A percentile compares a stretch with the other conserved stretches of the same genome.
Evolutionary conservation across 345 rosid genomes (phyloP).

Genomic region (Cardamine occulta): DNA sequence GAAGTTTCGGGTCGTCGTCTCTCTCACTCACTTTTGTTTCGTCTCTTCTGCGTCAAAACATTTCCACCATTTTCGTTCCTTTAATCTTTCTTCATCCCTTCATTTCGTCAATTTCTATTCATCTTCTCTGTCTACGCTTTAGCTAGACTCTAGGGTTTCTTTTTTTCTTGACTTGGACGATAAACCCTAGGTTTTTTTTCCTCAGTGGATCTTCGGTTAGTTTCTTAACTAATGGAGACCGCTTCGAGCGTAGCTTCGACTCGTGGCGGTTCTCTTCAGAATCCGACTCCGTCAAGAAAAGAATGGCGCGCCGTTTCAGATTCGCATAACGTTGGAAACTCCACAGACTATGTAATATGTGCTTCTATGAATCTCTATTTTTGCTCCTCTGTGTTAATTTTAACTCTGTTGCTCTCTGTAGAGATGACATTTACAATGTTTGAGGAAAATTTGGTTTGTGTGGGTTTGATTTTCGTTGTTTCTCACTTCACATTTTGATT

Average conservation of each 20-base stretch:
- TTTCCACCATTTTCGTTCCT: conserved; percentile 35
- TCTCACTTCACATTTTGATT: neutral
- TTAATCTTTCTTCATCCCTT: neutral
- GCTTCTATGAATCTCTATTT: neutral
- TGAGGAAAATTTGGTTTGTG: neutral
- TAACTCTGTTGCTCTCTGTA: neutral
- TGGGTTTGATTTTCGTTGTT: neutral
- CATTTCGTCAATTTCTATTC: conserved; percentile 1
- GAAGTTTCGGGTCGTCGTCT: conserved; percentile 27
- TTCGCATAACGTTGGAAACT: conserved; percentile 59
- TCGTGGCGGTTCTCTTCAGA: conserved; percentile 72
- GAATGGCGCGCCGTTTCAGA: conserved; percentile 98
- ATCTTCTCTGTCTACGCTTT: conserved; percentile 9
- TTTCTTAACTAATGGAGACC: conserved; percentile 67
- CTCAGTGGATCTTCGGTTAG: conserved; percentile 24
- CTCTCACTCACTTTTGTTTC: neutral
- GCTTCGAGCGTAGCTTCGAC: conserved; percentile 63
- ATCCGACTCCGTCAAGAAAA: conserved; percentile 59
- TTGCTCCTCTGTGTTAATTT: neutral
- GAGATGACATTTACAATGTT: neutral
- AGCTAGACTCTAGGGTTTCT: conserved; percentile 46
- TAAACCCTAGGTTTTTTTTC: conserved; percentile 43
- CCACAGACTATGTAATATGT: conserved; percentile 60
- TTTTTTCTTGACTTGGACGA: neutral
- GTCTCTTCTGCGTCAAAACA: conserved; percentile 28